Base-by-base conservation (phyloP, 2,329 filamentous ascomycete genomes). In the Scedosporium aurantiacum region DNA sequence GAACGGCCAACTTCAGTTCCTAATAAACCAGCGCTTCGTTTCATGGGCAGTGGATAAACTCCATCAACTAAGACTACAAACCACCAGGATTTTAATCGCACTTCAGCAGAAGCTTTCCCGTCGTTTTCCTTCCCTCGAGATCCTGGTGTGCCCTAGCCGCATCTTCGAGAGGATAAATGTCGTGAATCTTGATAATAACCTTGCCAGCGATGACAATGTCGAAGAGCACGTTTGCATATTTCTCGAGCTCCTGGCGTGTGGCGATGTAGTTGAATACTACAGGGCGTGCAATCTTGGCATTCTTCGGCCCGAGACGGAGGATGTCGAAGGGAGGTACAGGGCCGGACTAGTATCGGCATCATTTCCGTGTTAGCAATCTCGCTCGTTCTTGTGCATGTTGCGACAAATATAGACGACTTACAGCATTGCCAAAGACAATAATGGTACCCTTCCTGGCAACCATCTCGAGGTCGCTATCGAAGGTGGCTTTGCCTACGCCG, bases 401-500 rank as follows among this genome's bases (percentile, higher is more conserved):
- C 5, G 7, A 67, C 16, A 6, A n/a, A 52, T 7, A 41, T 47
- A 16, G 18, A 21, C 40, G 27, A 73, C 85, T 82, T 71, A 81
- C 79, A 6, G 90, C 88, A 74, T 95, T 95, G 2, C 91, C 91
- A 74, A 92, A 95, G 57, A 84, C 87, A 27, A 91, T 80, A 68
- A 96, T 74, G 1, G 80, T 87, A 4, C 91, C 92, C 77, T 95
- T 95, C 65, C 86, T 73, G 66, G 86, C 88, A 60, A 93, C 79
- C 67, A 85, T 82, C 65, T 91, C 84, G 65, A 96, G 71, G 68
- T 87, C 88, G 21, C 83, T 79, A 66, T 96, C 90, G 75, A 94
- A 96, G 0, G 92, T 96, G 57, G 81, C 80, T 76, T 90, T 90
- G 12, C 91, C 92, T 2, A 96, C 90, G 5, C 89, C 89, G 70